phyloP scores from a whole-genome alignment of 768 basidiomycete genomes.

The Termitomyces sp. region DNA sequence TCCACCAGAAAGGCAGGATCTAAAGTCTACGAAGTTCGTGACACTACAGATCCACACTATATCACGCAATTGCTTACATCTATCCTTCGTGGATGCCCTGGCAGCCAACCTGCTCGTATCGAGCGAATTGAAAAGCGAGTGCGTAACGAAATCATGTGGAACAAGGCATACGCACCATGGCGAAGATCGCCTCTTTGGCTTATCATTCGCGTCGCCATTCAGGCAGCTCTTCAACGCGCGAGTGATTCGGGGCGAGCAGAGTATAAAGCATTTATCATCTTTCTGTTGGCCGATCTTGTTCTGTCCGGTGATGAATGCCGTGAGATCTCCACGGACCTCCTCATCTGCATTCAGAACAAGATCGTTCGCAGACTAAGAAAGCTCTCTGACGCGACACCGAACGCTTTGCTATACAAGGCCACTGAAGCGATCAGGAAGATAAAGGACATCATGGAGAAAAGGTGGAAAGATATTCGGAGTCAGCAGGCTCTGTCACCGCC shows the following conservation, averaged over 20 bases:
- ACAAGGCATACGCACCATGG: constrained; percentile 35
- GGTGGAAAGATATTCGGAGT: constrained; percentile 28
- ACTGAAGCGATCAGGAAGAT: constrained; percentile 15
- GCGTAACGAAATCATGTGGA: constrained; percentile 42
- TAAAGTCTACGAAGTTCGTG: constrained; percentile 29
- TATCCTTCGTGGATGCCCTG: constrained; percentile 32
- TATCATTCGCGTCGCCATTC: constrained; percentile 38
- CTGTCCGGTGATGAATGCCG: constrained; percentile 11
- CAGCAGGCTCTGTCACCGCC: constrained; percentile 17
- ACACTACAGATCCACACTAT: constrained; percentile 38
- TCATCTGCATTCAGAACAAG: constrained; percentile 32
- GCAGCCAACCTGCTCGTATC: constrained; percentile 24
- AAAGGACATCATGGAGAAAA: constrained; percentile 19
- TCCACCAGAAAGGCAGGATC: constrained; percentile 32
- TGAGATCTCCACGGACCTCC: constrained; percentile 25
- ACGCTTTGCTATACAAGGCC: constrained; percentile 15
- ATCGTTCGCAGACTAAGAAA: constrained; percentile 32
- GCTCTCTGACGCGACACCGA: constrained; percentile 22
- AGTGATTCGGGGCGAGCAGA: constrained; percentile 5
- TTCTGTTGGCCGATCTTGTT: constrained; percentile 27
- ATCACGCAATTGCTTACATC: constrained; percentile 44
- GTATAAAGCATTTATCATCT: constrained; percentile 47
- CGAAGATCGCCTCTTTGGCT: constrained; percentile 48
- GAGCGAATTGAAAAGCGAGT: constrained; percentile 35
- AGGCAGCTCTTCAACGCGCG: constrained; percentile 24